Evolutionary conservation across 176 grass and related monocot genomes (phyloP).

Genomic region (Alopecurus myosuroides): DNA sequence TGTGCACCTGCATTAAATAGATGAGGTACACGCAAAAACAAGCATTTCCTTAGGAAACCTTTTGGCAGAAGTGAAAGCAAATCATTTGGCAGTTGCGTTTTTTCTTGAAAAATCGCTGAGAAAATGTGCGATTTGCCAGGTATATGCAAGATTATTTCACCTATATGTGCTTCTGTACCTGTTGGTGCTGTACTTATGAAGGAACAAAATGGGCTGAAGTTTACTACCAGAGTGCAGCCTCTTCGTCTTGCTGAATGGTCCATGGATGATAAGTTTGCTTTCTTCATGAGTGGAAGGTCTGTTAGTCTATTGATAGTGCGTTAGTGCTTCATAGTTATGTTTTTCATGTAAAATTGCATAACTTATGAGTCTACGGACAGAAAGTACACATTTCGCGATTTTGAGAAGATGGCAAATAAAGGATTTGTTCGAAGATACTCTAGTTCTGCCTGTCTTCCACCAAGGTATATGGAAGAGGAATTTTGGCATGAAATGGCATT

Average conservation of each 20-base stretch:
- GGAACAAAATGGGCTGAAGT: constrained; percentile 76
- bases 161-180: constrained; percentile 71
- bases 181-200: constrained; percentile 83
- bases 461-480: constrained; percentile 92
- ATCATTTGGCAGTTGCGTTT: not conserved
- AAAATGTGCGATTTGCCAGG: constrained; percentile 33
- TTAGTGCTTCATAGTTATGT: not conserved
- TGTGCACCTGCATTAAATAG: no score
- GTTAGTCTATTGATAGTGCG: constrained; percentile 13
- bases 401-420: constrained; percentile 98
- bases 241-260: constrained; percentile 91
- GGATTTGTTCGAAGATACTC: constrained; percentile 85
- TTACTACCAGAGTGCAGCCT: constrained; percentile 91
- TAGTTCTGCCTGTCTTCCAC: constrained; percentile 72
- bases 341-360: constrained; percentile 17
- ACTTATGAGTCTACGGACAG: constrained; percentile 44
- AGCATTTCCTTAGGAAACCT: not conserved
- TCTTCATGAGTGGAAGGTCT: constrained; percentile 97
- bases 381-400: constrained; percentile 95
- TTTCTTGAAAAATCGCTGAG: not conserved
- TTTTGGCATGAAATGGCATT: constrained; percentile 99
- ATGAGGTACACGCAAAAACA: no score
- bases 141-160: constrained; percentile 98
- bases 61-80: not conserved
- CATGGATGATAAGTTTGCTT: constrained; percentile 78